Conservation (phyloP, 495 filamentous ascomycete species). For the Daldinia grandis region DNA sequence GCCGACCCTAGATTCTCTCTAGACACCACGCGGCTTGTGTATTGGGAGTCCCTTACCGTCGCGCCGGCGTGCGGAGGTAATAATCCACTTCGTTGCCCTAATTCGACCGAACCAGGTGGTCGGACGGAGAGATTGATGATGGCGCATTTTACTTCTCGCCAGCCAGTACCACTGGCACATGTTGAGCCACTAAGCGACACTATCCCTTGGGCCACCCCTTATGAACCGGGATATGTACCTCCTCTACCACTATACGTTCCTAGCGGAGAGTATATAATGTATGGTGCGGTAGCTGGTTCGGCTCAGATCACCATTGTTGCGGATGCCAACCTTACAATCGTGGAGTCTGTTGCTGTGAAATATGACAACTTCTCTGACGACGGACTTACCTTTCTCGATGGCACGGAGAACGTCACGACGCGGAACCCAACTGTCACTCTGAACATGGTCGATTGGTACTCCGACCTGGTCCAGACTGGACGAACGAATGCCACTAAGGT, state of each 20-base stretch:
- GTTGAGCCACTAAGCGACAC: neutral
- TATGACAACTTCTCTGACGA: neutral
- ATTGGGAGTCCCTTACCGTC: conserved; percentile 33
- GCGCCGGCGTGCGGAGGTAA: neutral
- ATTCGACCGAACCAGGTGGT: neutral
- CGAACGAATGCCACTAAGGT: neutral
- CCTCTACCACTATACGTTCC: neutral
- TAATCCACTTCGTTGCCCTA: neutral
- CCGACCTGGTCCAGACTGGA: neutral
- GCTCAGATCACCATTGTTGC: neutral
- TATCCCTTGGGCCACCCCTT: neutral
- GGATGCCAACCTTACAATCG: neutral
- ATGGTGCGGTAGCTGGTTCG: neutral
- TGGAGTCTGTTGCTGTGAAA: neutral
- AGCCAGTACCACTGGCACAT: neutral
- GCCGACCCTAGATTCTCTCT: conserved; percentile 43
- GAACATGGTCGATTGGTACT: neutral
- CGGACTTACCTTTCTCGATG: neutral
- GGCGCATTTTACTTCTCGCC: neutral
- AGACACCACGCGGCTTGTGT: conserved; percentile 36
- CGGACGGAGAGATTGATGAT: neutral
- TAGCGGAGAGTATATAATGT: neutral
- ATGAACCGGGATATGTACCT: neutral
- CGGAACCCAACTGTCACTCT: neutral
- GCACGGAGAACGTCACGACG: neutral